Conservation (phyloP, 2,329 filamentous ascomycete genomes). For the Claviceps spartinae region DNA sequence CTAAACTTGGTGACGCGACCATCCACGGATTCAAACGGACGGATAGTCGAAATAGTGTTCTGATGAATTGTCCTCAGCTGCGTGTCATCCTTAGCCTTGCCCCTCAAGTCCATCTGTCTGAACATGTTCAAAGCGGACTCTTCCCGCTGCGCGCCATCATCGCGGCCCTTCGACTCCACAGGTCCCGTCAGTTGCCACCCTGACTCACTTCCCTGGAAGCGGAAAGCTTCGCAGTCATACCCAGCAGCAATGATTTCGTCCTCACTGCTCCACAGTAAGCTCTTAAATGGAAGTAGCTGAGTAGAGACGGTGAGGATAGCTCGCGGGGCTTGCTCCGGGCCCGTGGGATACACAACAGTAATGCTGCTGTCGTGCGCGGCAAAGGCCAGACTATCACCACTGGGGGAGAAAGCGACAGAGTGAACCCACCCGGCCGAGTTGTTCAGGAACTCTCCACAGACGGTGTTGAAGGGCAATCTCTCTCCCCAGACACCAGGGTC, state of each 20-base stretch:
- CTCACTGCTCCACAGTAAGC: constrained; percentile 83
- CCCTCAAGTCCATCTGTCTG: constrained; percentile 95
- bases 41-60: constrained; percentile 82
- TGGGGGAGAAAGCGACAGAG: constrained; percentile 82
- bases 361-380: constrained; percentile 91
- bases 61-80: constrained; percentile 93
- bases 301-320: constrained; percentile 87
- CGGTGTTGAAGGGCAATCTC: constrained; percentile 91
- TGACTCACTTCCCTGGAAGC: constrained; percentile 61
- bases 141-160: constrained; percentile 53
- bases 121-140: constrained; percentile 98
- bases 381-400: constrained; percentile 85
- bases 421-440: constrained; percentile 96
- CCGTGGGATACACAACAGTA: constrained; percentile 89
- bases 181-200: constrained; percentile 80
- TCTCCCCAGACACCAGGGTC: constrained; percentile 89
- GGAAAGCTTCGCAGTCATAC: constrained; percentile 81
- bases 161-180: constrained; percentile 60
- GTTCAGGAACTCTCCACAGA: constrained; percentile 92
- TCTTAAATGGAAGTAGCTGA: constrained; percentile 83
- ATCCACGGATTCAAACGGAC: constrained; percentile 56
- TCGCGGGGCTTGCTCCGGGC: constrained; percentile 75
- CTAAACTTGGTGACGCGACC: constrained; percentile 65
- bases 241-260: constrained; percentile 90
- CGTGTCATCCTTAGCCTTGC: constrained; percentile 81